Evolutionary conservation across 2,329 filamentous ascomycete genomes (phyloP).

Genomic region (Talaromyces atroroseus): DNA sequence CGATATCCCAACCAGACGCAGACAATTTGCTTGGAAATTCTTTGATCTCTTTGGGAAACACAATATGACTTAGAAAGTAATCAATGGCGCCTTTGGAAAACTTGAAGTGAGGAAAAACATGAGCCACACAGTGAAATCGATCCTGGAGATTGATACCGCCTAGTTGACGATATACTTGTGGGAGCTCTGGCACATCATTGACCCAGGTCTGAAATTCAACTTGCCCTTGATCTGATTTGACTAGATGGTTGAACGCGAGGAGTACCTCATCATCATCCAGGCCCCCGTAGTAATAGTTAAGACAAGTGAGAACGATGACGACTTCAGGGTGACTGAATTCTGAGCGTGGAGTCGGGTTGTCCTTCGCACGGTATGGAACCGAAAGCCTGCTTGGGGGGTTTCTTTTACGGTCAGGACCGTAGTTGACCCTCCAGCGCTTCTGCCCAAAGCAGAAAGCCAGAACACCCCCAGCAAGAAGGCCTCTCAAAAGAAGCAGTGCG

Average conservation of each 20-base stretch:
- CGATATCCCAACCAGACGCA: conserved; percentile 38
- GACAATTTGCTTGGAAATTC: conserved; percentile 57
- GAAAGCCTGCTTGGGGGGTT: conserved; percentile 50
- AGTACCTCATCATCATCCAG: conserved; percentile 43
- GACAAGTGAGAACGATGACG: conserved; percentile 50
- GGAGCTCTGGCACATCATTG: conserved; percentile 28
- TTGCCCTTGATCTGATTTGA: conserved; percentile 48
- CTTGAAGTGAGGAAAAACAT: conserved; percentile 52
- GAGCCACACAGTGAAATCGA: background rate
- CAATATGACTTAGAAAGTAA: conserved; percentile 55
- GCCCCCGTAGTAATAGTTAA: conserved; percentile 55
- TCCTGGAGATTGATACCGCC: conserved; percentile 57
- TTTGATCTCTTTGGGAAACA: conserved; percentile 56
- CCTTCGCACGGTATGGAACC: conserved; percentile 58
- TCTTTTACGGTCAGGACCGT: conserved; percentile 47
- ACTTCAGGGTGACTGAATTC: conserved; percentile 61
- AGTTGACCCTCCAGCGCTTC: conserved; percentile 63
- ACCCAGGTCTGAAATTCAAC: conserved; percentile 42
- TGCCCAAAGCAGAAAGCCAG: conserved; percentile 17
- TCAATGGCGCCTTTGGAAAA: conserved; percentile 53
- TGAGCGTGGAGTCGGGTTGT: conserved; percentile 49
- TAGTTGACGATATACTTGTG: conserved; percentile 36
- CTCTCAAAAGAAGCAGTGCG: no score
- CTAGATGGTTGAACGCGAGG: conserved; percentile 43
- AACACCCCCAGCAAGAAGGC: no score